Conservation (phyloP, 176 grass and related monocot species). For the Oryza glumipatula region DNA sequence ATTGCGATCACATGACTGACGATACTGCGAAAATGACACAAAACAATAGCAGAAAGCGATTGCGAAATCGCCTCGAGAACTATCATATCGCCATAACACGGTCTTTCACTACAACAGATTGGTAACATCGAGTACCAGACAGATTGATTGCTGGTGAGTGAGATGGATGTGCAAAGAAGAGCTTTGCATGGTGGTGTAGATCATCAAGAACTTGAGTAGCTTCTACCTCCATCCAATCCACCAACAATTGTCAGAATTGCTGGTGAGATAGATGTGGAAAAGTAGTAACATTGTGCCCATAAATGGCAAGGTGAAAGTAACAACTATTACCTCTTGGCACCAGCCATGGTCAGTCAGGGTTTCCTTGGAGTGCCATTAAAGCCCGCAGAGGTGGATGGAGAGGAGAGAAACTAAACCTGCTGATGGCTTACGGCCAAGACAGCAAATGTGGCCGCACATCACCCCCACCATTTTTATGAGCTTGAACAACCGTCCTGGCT, state of each 20-base stretch:
- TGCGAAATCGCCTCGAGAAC: background rate
- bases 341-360: constrained; percentile 48
- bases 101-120: background rate
- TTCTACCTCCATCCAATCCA: background rate
- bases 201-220: background rate
- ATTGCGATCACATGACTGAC: background rate
- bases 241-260: background rate
- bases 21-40: background rate
- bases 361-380: constrained; percentile 92
- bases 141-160: constrained; percentile 20
- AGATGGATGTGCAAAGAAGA: background rate
- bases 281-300: background rate
- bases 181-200: background rate
- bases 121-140: background rate
- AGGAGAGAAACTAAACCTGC: constrained; percentile 1
- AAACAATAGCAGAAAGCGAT: background rate
- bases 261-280: background rate
- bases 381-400: constrained; percentile 52
- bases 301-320: background rate
- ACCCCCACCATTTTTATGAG: background rate
- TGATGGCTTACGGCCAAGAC: constrained; percentile 7
- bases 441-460: constrained; percentile 24
- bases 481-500: constrained; percentile 4
- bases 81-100: background rate
- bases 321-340: background rate